Percentiles rank a stretch among this genome's conserved stretches.
Evolutionary conservation across 106 monocot species (phyloP).

Genomic region (Dendrobium chrysotoxum): DNA sequence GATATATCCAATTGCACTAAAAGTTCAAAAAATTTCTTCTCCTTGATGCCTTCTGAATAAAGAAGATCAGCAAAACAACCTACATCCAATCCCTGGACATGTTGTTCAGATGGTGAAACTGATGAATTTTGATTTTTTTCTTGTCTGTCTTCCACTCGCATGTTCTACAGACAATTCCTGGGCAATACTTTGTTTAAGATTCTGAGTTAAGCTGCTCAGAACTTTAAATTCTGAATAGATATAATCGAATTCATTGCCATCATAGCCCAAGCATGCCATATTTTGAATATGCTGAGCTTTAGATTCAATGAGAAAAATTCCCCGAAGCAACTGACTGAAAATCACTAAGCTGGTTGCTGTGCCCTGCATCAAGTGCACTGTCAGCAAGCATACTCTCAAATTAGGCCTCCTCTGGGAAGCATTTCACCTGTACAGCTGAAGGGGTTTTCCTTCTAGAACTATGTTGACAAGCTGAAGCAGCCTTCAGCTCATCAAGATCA

Average conservation of each 20-base stretch:
- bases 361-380: background rate
- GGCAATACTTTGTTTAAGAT: slow-evolving; percentile 30
- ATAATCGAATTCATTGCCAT: slow-evolving; percentile 22
- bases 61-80: slow-evolving; percentile 6
- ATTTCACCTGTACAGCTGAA: background rate
- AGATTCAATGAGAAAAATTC: slow-evolving; percentile 48
- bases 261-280: too few relatives aligned
- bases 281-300: slow-evolving; percentile 47
- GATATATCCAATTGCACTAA: slow-evolving; percentile 57
- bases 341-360: slow-evolving; percentile 10
- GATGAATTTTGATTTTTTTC: background rate
- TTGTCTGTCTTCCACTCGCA: too few relatives aligned
- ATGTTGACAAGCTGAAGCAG: slow-evolving; percentile 25
- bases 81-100: slow-evolving; percentile 14
- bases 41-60: background rate
- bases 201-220: slow-evolving; percentile 41
- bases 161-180: too few relatives aligned
- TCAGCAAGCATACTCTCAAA: slow-evolving; percentile 13
- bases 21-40: slow-evolving; percentile 65
- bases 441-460: slow-evolving; percentile 10
- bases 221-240: slow-evolving; percentile 49
- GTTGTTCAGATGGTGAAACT: too few relatives aligned
- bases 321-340: slow-evolving; percentile 34
- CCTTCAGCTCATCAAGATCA: slow-evolving; percentile 56
- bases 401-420: slow-evolving; percentile 2